A percentile compares a stretch with the other conserved stretches of the same genome.
phyloP scores from a whole-genome alignment of 129 eudicot species.

The Centella asiatica region DNA sequence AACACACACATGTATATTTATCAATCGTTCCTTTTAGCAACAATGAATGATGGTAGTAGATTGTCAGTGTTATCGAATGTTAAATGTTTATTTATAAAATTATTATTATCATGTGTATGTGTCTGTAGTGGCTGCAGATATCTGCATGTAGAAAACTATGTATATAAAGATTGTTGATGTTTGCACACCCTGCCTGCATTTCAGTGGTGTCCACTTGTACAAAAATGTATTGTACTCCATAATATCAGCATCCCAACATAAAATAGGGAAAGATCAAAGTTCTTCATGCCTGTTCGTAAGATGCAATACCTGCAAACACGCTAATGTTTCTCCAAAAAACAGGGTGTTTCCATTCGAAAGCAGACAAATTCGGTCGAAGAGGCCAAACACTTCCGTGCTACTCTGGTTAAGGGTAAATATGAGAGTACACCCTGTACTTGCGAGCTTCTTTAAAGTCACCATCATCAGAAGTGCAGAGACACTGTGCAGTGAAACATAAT shows the following conservation, averaged over 20 bases:
- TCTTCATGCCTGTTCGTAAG: background rate
- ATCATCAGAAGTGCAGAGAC: conserved; percentile 93
- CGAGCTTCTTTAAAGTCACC: conserved; percentile 91
- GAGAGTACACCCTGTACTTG: conserved; percentile 81
- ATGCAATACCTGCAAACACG: conserved; percentile 80
- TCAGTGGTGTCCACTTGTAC: too few species aligned
- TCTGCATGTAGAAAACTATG: too few species aligned
- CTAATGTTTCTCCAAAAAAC: conserved; percentile 91
- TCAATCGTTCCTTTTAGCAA: background rate
- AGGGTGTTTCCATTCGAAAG: conserved; percentile 89
- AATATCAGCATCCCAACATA: too few species aligned
- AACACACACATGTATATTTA: too few species aligned
- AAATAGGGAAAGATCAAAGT: background rate
- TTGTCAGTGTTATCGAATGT: background rate
- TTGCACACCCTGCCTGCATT: too few species aligned
- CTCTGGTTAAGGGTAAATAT: conserved; percentile 81
- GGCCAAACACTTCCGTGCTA: conserved; percentile 97
- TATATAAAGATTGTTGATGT: too few species aligned
- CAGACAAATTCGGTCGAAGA: conserved; percentile 81
- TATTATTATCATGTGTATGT: too few species aligned
- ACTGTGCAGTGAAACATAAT: conserved; percentile 26
- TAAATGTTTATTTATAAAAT: too few species aligned
- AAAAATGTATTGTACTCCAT: too few species aligned
- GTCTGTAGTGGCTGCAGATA: too few species aligned
- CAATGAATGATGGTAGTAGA: background rate